Evolutionary conservation across 495 filamentous ascomycete species (phyloP).

Genomic region (Neurospora sp.): DNA sequence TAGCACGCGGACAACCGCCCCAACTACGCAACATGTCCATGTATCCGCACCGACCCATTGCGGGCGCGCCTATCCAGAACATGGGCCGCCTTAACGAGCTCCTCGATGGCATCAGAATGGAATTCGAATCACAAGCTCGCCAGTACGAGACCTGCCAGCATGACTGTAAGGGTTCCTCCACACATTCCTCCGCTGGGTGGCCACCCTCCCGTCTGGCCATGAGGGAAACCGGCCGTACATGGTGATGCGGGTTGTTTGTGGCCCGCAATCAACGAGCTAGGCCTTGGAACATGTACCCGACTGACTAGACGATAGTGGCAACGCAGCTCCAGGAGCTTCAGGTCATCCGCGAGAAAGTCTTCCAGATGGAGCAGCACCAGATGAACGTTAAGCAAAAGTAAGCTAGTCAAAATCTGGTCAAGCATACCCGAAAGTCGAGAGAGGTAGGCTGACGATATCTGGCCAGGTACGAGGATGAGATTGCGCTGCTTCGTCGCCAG

Average conservation of each 20-base stretch:
- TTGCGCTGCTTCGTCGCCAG: constrained; percentile 73
- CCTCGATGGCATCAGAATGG: constrained; percentile 76
- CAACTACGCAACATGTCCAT: constrained; percentile 48
- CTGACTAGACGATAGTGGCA: constrained; percentile 47
- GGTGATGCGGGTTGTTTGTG: background rate
- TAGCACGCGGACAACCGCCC: background rate
- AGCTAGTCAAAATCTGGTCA: constrained; percentile 13
- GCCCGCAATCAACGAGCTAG: background rate
- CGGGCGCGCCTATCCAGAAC: constrained; percentile 45
- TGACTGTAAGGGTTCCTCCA: constrained; percentile 58
- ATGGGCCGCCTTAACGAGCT: constrained; percentile 69
- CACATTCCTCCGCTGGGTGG: background rate
- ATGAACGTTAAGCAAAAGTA: constrained; percentile 83
- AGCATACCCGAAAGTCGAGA: too few relatives aligned
- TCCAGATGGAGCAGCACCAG: constrained; percentile 79
- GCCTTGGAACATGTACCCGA: background rate
- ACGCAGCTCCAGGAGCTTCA: constrained; percentile 87
- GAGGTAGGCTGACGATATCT: constrained; percentile 2
- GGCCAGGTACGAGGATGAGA: constrained; percentile 84
- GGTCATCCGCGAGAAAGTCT: constrained; percentile 82
- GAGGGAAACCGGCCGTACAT: background rate
- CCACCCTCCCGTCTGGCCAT: background rate
- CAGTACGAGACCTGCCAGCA: constrained; percentile 76
- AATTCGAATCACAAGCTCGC: constrained; percentile 76
- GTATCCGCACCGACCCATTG: constrained; percentile 89